Conservation (phyloP, 768 basidiomycete genomes). For the Paxillus ammoniavirescens region DNA sequence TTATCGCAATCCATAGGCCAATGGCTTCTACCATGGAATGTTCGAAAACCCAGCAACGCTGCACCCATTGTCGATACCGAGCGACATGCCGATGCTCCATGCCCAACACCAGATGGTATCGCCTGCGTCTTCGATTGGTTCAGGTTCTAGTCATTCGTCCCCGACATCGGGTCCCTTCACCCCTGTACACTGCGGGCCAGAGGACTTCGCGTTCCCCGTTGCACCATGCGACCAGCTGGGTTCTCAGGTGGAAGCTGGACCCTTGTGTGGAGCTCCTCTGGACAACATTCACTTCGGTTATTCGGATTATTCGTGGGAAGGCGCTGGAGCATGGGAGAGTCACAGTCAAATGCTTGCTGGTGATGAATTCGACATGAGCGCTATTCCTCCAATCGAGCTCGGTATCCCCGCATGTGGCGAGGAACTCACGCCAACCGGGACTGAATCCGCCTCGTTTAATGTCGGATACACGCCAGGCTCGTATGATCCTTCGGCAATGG, state of each 20-base stretch:
- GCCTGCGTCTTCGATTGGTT: constrained; percentile 46
- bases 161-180: constrained; percentile 51
- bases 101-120: constrained; percentile 47
- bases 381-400: constrained; percentile 66
- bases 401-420: constrained; percentile 48
- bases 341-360: constrained; percentile 41
- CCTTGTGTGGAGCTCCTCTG: constrained; percentile 21
- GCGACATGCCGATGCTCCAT: constrained; percentile 37
- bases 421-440: constrained; percentile 11
- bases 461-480: constrained; percentile 22
- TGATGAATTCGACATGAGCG: constrained; percentile 65
- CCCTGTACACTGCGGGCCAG: constrained; percentile 29
- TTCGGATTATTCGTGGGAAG: constrained; percentile 32
- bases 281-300: constrained; percentile 30
- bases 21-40: constrained; percentile 51
- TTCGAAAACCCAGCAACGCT: constrained; percentile 33
- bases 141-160: constrained; percentile 50
- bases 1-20: constrained; percentile 34
- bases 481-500: constrained; percentile 28
- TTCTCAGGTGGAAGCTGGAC: constrained; percentile 9
- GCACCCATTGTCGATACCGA: constrained; percentile 45
- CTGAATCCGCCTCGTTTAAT: constrained; percentile 13
- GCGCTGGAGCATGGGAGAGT: constrained; percentile 33
- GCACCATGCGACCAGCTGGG: constrained; percentile 12
- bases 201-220: constrained; percentile 22